Evolutionary conservation across 2,329 filamentous ascomycete species (phyloP).

Genomic region (Epichloe sibirici): DNA sequence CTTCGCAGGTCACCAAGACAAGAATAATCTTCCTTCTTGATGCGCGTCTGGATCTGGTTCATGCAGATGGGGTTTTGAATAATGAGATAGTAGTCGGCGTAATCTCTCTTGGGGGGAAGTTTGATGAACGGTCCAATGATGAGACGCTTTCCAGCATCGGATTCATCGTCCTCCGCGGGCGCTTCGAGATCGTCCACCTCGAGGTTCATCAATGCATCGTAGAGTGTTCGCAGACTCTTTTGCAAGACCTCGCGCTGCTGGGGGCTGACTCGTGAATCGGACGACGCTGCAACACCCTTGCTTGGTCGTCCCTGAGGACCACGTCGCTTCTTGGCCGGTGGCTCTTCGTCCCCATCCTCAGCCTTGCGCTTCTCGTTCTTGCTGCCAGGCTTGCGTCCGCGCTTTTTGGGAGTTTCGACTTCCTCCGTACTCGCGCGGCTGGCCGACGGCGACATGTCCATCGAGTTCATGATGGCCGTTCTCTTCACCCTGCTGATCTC

Average conservation of each 20-base stretch:
- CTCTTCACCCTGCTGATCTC: slow-evolving; percentile 63
- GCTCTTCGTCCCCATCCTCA: slow-evolving; percentile 63
- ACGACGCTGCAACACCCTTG: slow-evolving; percentile 28
- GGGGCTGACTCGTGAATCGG: slow-evolving; percentile 40
- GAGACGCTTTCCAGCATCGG: slow-evolving; percentile 52
- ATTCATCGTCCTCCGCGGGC: slow-evolving; percentile 43
- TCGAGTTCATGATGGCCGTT: slow-evolving; percentile 17
- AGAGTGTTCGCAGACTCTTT: slow-evolving; percentile 62
- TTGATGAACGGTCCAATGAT: slow-evolving; percentile 94
- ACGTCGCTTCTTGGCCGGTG: slow-evolving; percentile 66
- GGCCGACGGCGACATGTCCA: slow-evolving; percentile 62
- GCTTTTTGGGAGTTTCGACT: slow-evolving; percentile 63
- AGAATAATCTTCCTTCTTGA: slow-evolving; percentile 90
- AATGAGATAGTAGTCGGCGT: slow-evolving; percentile 89
- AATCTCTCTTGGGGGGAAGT: slow-evolving; percentile 76
- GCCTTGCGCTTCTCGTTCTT: slow-evolving; percentile 83
- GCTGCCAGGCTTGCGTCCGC: slow-evolving; percentile 65
- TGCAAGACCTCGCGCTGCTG: slow-evolving; percentile 70
- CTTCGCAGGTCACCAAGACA: slow-evolving; percentile 66
- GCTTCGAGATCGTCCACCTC: slow-evolving; percentile 63
- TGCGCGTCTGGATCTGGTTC: slow-evolving; percentile 87
- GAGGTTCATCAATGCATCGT: slow-evolving; percentile 69
- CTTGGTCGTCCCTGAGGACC: slow-evolving; percentile 60
- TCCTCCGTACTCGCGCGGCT: slow-evolving; percentile 79
- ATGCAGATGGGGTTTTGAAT: slow-evolving; percentile 91